Evolutionary conservation across 2,329 filamentous ascomycete genomes (phyloP), one percentile per base, ranked within the genome.

Genomic region (Kalmusia sp.): DNA sequence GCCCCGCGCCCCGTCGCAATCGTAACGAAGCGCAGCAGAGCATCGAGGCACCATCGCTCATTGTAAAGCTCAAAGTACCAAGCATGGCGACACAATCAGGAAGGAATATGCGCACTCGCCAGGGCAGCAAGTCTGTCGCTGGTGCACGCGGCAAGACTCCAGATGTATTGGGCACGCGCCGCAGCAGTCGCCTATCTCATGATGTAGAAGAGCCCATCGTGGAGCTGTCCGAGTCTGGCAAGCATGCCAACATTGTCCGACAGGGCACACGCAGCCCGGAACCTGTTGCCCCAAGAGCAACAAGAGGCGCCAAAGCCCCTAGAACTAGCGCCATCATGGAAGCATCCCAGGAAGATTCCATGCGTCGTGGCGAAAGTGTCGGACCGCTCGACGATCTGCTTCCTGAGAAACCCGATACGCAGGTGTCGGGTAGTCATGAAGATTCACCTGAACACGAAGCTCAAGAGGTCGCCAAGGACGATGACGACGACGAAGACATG

Each of bases 171-270:
- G 71, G 68, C 25, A 76, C 74, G 33, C 76, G 85, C 58, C 79
- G 84, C 56, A 86, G 80, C 58, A 86, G 83, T 65, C 84, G 86
- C 39, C 77, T 84, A 15, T 85, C 81, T 21, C 83, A 84, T 56
- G 83, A 84, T 58, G 76, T 81, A 3, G 79, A 82, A 22, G 80
- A 82, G 30, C 79, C 83, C 28, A 79, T 87, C 12, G 73, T 85
- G 39, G 83, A 81, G 14, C 73, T 87, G 38, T 83, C 84, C 3
- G 81, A 84, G 57, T 86, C 84, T 6, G 85, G 85, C 15, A 81
- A 77, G 53, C 84, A 87, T 67, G 78, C 80, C 52, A 71, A 83
- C 49, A 76, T 84, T 4, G 75, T 85, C 8, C 77, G 83, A 54
- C 75, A 79, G 58, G 82, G 80, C 22, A 85, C 84, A 2, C 75